phyloP scores from a whole-genome alignment of 371 early-diverging fungal genomes.

The Chytridium lagenaria region DNA sequence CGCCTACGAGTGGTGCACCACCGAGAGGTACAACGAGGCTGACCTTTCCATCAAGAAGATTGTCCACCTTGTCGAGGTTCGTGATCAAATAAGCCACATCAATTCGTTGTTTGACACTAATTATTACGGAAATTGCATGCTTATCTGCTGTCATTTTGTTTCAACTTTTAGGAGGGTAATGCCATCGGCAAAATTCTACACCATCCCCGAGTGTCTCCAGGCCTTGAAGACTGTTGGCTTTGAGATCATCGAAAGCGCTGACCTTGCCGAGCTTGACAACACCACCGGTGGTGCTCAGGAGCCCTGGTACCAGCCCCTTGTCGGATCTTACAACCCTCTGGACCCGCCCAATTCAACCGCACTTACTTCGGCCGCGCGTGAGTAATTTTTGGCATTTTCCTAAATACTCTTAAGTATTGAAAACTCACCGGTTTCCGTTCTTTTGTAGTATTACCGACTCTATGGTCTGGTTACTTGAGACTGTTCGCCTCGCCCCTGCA shows the following conservation, averaged over 20 bases:
- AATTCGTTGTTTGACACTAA: too few relatives aligned
- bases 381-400: constrained; percentile 57
- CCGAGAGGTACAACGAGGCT: constrained; percentile 77
- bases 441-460: constrained; percentile 69
- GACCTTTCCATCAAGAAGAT: constrained; percentile 77
- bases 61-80: constrained; percentile 75
- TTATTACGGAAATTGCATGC: too few relatives aligned
- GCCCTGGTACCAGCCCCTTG: constrained; percentile 85
- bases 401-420: constrained; percentile 8
- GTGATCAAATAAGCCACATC: constrained; percentile 41
- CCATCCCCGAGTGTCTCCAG: constrained; percentile 51
- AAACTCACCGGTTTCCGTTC: constrained; percentile 58
- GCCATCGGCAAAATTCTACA: constrained; percentile 85
- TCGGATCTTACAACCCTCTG: constrained; percentile 47
- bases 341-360: constrained; percentile 39
- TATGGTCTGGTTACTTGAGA: constrained; percentile 72
- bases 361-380: constrained; percentile 60
- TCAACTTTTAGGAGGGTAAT: constrained; percentile 74
- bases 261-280: constrained; percentile 66
- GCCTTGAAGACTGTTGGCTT: constrained; percentile 86
- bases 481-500: constrained; percentile 78
- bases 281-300: constrained; percentile 62
- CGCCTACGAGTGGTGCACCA: constrained; percentile 92
- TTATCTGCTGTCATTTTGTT: too few relatives aligned
- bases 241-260: constrained; percentile 72